Percentiles rank a stretch among this genome's conserved stretches.
Conservation (phyloP, 1,284 basidiomycete genomes). For the Austroboletus novae-zelandiae region DNA sequence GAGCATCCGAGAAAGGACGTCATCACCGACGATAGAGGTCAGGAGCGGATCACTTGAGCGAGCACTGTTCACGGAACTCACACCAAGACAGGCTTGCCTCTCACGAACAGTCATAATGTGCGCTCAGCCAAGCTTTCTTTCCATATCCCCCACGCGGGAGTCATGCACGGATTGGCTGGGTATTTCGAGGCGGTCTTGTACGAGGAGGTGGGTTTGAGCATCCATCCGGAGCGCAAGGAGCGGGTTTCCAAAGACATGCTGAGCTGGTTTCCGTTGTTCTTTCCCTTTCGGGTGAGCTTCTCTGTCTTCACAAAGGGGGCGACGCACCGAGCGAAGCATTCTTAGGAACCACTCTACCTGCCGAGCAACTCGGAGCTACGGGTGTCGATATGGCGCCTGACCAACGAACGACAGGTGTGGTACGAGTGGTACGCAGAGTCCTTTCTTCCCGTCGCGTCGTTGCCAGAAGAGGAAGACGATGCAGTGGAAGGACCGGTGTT, state of each 20-base stretch:
- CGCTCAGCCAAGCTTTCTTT: slow-evolving; percentile 82
- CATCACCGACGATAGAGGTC: slow-evolving; percentile 71
- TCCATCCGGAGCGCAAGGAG: slow-evolving; percentile 87
- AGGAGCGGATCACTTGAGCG: slow-evolving; percentile 10
- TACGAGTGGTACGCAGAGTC: slow-evolving; percentile 98
- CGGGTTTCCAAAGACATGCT: slow-evolving; percentile 91
- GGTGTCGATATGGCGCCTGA: slow-evolving; percentile 93
- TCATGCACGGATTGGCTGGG: slow-evolving; percentile 96
- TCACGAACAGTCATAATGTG: slow-evolving; percentile 87
- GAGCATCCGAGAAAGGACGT: slow-evolving; percentile 87
- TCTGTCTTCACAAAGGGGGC: background rate
- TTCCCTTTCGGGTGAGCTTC: slow-evolving; percentile 76
- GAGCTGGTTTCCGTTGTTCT: slow-evolving; percentile 98
- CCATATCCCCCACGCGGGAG: slow-evolving; percentile 91
- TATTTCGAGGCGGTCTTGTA: slow-evolving; percentile 98
- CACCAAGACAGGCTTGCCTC: slow-evolving; percentile 60
- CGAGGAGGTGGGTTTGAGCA: slow-evolving; percentile 85
- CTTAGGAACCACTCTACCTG: slow-evolving; percentile 87
- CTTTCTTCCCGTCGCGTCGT: slow-evolving; percentile 65
- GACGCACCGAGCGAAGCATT: background rate
- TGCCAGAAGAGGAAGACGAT: slow-evolving; percentile 16
- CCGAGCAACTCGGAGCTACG: slow-evolving; percentile 91
- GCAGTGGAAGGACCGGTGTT: slow-evolving; percentile 28
- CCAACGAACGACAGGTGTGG: slow-evolving; percentile 89
- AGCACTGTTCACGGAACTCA: slow-evolving; percentile 6